A percentile compares a stretch with the other conserved stretches of the same genome.
These are phyloP conservation scores for Volvariella surrecta DNA, from an alignment of 1,284 basidiomycete species.

Conservation along the genomic window DNA sequence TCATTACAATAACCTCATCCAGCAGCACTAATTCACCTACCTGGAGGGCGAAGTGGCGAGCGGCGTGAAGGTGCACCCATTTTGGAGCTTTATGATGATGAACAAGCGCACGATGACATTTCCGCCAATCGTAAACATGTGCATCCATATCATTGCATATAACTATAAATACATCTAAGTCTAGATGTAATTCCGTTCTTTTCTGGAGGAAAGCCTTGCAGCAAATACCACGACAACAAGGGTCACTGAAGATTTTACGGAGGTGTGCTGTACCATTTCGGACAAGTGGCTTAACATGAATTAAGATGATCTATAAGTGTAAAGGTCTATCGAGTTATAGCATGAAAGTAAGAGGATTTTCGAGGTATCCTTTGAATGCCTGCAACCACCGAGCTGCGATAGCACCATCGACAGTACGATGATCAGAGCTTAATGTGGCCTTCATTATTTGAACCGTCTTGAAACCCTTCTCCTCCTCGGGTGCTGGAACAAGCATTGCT, in stretches of 20 bases:
- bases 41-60: neutral
- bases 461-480: constrained; percentile 88
- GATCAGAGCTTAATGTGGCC: constrained; percentile 92
- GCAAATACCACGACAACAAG: too few species aligned
- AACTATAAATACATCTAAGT: too few species aligned
- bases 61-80: neutral
- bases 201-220: too few species aligned
- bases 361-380: constrained; percentile 95
- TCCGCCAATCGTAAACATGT: too few species aligned
- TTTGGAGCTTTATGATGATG: neutral
- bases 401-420: constrained; percentile 92
- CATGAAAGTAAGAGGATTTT: constrained; percentile 95
- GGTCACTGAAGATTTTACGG: too few species aligned
- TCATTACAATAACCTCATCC: neutral
- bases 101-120: too few species aligned
- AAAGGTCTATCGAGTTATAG: constrained; percentile 40
- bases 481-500: constrained; percentile 80
- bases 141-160: too few species aligned
- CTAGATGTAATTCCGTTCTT: too few species aligned
- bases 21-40: neutral
- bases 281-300: too few species aligned
- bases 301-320: too few species aligned
- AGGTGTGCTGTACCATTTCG: too few species aligned
- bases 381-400: constrained; percentile 85
- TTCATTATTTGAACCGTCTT: constrained; percentile 93